Base-by-base conservation (phyloP, 805 yeast species). In the Danielia reshetovae region DNA sequence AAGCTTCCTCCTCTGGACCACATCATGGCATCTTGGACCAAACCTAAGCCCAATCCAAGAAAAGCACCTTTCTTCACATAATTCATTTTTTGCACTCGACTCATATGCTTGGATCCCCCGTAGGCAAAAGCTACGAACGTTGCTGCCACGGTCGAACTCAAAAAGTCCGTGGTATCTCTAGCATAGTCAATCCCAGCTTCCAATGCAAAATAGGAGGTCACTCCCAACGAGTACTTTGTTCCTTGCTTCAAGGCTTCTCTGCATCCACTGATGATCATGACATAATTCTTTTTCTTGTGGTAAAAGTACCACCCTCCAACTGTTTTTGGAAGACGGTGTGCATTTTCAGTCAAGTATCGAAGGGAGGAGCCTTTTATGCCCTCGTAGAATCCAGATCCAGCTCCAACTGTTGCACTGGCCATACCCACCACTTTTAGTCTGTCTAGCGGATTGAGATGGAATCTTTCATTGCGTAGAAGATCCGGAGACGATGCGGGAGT, bases 281-380 rank as follows among this genome's bases (percentile, higher is more conserved):
- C 83, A 55, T 84, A 83, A 57, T 84, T 82, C 62, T 85, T 86
- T 42, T 86, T 71, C 59, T 83, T 85, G 59, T 86, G 93, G 58
- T 86, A 86, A 54, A 81, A 82, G 52, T 82, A 86, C 96, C 95
- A 86, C 0, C 90, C 93, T 14, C 86, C 88, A 35, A 77, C 81
- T 0, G 81, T 77, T 15, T 58, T 68, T 6, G 96, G 96, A 38
- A 87, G 60, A 34, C 96, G 55, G 52, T 86, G 95, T 10, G 93
- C 82, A 50, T 86, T 86, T 46, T 84, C 85, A 2, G 89, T 87
- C 30, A 86, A 63, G 47, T 74, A 86, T 27, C 77, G 68, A 27
- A 79, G 58, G 1, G 83, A 74, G 0, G 85, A 64, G 2, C 54
- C 43, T 34, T 68, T 68, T 48, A 75, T 75, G 3, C 90, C 90